phyloP scores from a whole-genome alignment of 106 monocot genomes.

The Allium cepa region DNA sequence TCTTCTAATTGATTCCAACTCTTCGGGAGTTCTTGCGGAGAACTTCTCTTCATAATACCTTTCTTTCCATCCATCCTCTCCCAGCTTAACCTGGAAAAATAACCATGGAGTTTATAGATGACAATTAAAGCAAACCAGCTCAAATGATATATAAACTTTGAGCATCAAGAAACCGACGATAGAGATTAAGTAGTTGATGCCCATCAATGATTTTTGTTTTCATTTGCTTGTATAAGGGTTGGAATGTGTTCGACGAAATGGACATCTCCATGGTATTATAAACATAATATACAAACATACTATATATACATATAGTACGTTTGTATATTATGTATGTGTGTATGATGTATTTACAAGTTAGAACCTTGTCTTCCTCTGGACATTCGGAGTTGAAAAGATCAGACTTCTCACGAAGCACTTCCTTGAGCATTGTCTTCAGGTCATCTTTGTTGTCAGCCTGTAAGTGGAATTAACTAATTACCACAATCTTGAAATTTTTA shows the following conservation, averaged over 20 bases:
- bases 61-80: conserved; percentile 87
- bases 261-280: too few species aligned
- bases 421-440: conserved; percentile 83
- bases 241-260: too few species aligned
- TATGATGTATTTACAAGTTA: background rate
- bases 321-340: too few species aligned
- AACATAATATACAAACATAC: too few species aligned
- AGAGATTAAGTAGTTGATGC: background rate
- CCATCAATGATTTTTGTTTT: background rate
- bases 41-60: conserved; percentile 95
- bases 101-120: background rate
- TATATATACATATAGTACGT: too few species aligned
- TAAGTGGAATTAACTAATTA: conserved; percentile 3
- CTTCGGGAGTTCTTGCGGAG: conserved; percentile 61
- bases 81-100: conserved; percentile 65
- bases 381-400: conserved; percentile 85
- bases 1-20: conserved; percentile 55
- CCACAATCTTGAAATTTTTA: conserved; percentile 1
- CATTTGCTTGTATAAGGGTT: too few species aligned
- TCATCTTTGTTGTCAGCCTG: conserved; percentile 90
- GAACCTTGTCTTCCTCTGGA: conserved; percentile 92
- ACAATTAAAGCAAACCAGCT: too few species aligned
- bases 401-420: conserved; percentile 73
- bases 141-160: too few species aligned
- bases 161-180: too few species aligned